Base-by-base conservation (phyloP, 2,329 filamentous ascomycete genomes). In the Coleophoma cylindrospora region DNA sequence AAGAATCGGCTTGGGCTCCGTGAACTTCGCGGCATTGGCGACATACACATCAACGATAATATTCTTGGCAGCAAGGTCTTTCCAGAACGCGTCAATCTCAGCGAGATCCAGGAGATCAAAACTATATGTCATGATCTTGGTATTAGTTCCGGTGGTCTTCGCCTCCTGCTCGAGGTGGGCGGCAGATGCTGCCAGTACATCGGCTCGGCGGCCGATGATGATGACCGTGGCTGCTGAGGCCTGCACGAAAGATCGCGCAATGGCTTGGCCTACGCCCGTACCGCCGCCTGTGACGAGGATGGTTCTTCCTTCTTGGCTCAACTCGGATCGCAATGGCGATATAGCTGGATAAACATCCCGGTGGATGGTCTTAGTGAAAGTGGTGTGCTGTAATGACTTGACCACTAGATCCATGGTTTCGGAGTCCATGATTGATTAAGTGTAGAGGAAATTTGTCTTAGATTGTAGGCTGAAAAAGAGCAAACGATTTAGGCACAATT, bases 11-110 rank as follows among this genome's bases (percentile, higher is more conserved):
- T 80, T 80, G 34, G 69, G 63, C 21, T 81, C 76, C 4, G 80
- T 84, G 56, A 83, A 84, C 54, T 84, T 84, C 40, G 74, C 73
- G 1, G 80, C 80, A 56, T 85, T 85, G n/a, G 74, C 72, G 13
- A 84, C 66, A 5, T 84, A 68, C 9, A 49, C 47, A 32, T 49
- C 47, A 34, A 49, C 47, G 9, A 21, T 34, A 13, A 49, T 43
- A 14, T 22, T 27, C 14, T 43, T 15, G 21, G 2, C 27, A 12
- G 12, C 11, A 3, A 49, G 47, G 38, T 37, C 40, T 3, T 43
- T 27, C 47, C 47, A 49, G 17, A 49, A 22, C 13, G 38, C 47
- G 4, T 10, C 47, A 32, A 37, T 9, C n/a, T 36, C 38, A 6
- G 38, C 47, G 2, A 48, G 13, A 27, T 48, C 37, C 12, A 12